A percentile compares a stretch with the other conserved stretches of the same genome.
These are phyloP conservation scores for Eucommia ulmoides DNA, from an alignment of 257 asterid species.

Conservation along the genomic window DNA sequence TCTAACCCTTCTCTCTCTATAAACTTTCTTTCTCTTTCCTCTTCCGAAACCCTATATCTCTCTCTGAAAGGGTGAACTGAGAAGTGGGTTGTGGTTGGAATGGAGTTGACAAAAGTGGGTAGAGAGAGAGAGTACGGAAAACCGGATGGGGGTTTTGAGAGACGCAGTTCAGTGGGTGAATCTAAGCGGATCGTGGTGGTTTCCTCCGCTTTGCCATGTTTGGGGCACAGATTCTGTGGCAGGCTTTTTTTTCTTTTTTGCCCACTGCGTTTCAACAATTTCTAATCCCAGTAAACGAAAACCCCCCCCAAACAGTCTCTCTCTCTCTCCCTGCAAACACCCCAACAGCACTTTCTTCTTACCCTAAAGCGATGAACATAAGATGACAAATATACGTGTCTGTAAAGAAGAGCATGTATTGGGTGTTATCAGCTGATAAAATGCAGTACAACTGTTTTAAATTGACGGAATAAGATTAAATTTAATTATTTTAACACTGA, in stretches of 20 bases:
- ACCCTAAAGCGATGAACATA: no score
- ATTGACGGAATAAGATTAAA: no score
- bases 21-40: no score
- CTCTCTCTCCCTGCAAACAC: not conserved
- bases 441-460: no score
- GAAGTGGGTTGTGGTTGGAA: constrained; percentile 3
- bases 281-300: constrained; percentile 22
- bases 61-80: not conserved
- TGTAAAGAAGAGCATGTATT: no score
- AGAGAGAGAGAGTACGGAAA: not conserved
- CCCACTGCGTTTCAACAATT: constrained; percentile 16
- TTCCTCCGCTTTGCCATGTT: constrained; percentile 40
- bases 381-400: no score
- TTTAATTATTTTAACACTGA: no score
- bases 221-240: constrained; percentile 33
- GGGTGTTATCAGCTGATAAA: no score
- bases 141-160: not conserved
- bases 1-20: not conserved
- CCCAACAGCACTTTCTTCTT: no score
- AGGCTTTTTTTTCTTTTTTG: no score
- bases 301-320: constrained; percentile 12
- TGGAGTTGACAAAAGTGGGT: not conserved
- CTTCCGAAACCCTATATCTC: no score
- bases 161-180: no score
- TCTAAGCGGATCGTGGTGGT: constrained; percentile 13